A percentile compares a stretch with the other conserved stretches of the same genome.
phyloP scores from a whole-genome alignment of 2,329 filamentous ascomycete species.

The Aureobasidium sp. region DNA sequence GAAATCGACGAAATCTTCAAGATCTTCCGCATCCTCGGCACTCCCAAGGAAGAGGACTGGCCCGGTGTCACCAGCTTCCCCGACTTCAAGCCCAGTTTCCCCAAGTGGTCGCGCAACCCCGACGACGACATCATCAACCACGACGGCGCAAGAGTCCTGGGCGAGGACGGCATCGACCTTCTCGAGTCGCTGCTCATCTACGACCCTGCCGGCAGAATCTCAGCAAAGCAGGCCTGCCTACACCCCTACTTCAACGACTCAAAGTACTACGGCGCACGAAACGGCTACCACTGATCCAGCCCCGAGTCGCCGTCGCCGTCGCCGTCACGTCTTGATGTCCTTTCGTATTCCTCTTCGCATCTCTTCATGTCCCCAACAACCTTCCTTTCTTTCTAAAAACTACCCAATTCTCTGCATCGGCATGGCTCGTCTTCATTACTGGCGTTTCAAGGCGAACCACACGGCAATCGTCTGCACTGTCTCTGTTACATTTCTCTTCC shows the following conservation, averaged over 20 bases:
- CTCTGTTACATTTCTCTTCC: conserved; percentile 5
- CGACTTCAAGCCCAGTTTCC: conserved; percentile 87
- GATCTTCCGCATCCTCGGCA: conserved; percentile 76
- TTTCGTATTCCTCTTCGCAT: conserved; percentile 8
- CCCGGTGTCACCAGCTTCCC: conserved; percentile 91
- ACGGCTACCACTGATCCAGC: conserved; percentile 19
- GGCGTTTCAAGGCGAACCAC: conserved; percentile 6
- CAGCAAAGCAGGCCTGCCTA: conserved; percentile 76
- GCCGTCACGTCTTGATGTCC: conserved; percentile 2
- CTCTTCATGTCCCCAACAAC: conserved; percentile 1
- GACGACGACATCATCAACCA: conserved; percentile 58
- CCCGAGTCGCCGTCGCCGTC: background rate
- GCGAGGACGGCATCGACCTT: conserved; percentile 62
- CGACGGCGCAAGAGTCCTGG: conserved; percentile 44
- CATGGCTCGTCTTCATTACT: background rate
- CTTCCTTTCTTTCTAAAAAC: background rate
- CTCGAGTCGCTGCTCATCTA: conserved; percentile 69
- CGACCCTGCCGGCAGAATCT: conserved; percentile 78
- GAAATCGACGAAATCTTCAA: conserved; percentile 95
- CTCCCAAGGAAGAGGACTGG: conserved; percentile 74
- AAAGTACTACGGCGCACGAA: conserved; percentile 16
- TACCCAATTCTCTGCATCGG: conserved; percentile 8
- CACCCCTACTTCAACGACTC: conserved; percentile 65
- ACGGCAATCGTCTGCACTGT: background rate
- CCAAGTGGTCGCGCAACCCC: conserved; percentile 74